Evolutionary conservation across 1,139 yeast genomes (phyloP).

Genomic region (Barnettozyma hawaiiensis): DNA sequence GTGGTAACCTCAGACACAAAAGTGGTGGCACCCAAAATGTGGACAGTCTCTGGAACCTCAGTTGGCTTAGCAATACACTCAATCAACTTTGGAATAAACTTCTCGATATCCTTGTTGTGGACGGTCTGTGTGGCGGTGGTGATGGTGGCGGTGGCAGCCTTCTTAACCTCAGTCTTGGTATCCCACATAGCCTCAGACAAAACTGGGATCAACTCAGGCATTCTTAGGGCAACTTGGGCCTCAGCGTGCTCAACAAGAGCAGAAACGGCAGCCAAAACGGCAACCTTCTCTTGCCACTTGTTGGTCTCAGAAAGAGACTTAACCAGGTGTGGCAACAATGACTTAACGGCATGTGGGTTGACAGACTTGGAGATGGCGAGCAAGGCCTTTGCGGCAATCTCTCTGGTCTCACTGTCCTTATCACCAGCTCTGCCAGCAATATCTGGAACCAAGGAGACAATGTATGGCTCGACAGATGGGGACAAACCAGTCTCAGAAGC

Average conservation of each 20-base stretch:
- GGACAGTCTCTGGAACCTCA: constrained; percentile 98
- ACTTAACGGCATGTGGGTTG: constrained; percentile 93
- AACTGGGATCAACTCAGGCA: constrained; percentile 98
- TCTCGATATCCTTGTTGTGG: constrained; percentile 98
- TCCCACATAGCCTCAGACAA: constrained; percentile 99
- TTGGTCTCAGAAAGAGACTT: constrained; percentile 63
- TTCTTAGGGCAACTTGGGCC: constrained; percentile 93
- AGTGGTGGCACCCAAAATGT: constrained; percentile 98
- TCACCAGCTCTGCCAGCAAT: constrained; percentile 84
- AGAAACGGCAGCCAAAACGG: constrained; percentile 77
- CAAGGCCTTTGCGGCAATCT: constrained; percentile 68
- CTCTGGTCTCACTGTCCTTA: constrained; percentile 73
- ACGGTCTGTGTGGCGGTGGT: constrained; percentile 95
- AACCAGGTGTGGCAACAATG: constrained; percentile 76
- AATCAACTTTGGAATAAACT: constrained; percentile 96
- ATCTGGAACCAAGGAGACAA: constrained; percentile 67
- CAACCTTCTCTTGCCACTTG: constrained; percentile 98
- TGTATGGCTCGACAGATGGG: constrained; percentile 93
- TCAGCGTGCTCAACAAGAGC: constrained; percentile 92
- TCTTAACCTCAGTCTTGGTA: constrained; percentile 97
- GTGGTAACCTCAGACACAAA: constrained; percentile 99
- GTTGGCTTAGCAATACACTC: constrained; percentile 95
- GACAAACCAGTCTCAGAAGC: constrained; percentile 74
- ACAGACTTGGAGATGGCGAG: constrained; percentile 71
- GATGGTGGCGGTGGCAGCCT: constrained; percentile 93